Evolutionary conservation across 2,329 filamentous ascomycete genomes (phyloP).

Genomic region (Cladosporium phlei): DNA sequence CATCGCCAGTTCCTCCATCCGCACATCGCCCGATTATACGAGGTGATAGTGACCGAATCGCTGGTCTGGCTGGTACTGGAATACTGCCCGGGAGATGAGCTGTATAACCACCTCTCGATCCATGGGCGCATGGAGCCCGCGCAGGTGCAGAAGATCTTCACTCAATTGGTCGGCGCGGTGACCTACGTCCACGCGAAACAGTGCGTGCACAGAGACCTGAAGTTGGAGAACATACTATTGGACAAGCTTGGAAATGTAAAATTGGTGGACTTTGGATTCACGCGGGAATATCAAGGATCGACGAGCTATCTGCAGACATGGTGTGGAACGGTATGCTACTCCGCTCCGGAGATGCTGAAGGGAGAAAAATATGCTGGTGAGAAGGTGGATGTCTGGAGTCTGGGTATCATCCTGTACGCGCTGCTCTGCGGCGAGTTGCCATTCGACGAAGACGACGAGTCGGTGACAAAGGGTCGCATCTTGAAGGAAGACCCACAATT

Average conservation of each 20-base stretch:
- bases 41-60: slow-evolving; percentile 93
- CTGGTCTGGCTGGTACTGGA: slow-evolving; percentile 96
- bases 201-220: slow-evolving; percentile 93
- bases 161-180: slow-evolving; percentile 90
- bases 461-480: slow-evolving; percentile 77
- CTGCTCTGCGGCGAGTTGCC: slow-evolving; percentile 80
- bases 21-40: slow-evolving; percentile 92
- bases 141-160: slow-evolving; percentile 93
- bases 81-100: slow-evolving; percentile 92
- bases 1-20: slow-evolving; percentile 97
- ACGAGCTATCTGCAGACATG: slow-evolving; percentile 94
- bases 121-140: slow-evolving; percentile 77
- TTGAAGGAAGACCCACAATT: slow-evolving; percentile 80
- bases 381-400: slow-evolving; percentile 95
- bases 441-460: slow-evolving; percentile 96
- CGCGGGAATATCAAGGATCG: slow-evolving; percentile 92
- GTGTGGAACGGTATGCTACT: slow-evolving; percentile 96
- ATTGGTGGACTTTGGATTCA: slow-evolving; percentile 96
- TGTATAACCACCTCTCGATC: slow-evolving; percentile 91
- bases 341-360: slow-evolving; percentile 95
- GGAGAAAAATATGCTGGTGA: slow-evolving; percentile 97
- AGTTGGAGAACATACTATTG: slow-evolving; percentile 91
- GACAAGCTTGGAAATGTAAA: slow-evolving; percentile 98
- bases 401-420: slow-evolving; percentile 80
- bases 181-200: slow-evolving; percentile 91